These are phyloP conservation scores for Leucocoprinus gongylophorus DNA, from an alignment of 1,284 basidiomycete genomes.

Conservation along the genomic window DNA sequence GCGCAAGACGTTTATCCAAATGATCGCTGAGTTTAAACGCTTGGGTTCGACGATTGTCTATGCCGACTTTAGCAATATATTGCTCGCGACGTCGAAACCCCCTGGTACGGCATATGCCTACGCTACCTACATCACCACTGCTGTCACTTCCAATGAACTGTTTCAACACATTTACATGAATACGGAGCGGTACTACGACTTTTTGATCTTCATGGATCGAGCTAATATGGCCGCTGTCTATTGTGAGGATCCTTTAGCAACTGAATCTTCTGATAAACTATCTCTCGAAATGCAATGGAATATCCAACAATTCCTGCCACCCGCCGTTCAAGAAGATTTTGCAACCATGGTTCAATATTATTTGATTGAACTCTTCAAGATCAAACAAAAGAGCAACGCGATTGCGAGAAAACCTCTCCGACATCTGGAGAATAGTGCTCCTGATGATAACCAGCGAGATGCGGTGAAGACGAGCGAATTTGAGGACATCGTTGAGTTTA, in stretches of 20 bases:
- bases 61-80: slow-evolving; percentile 89
- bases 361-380: slow-evolving; percentile 80
- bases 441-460: slow-evolving; percentile 62
- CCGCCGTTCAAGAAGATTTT: slow-evolving; percentile 78
- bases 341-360: slow-evolving; percentile 71
- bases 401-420: slow-evolving; percentile 67
- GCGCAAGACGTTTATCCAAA: slow-evolving; percentile 96
- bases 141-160: slow-evolving; percentile 90
- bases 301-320: slow-evolving; percentile 86
- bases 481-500: slow-evolving; percentile 65
- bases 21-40: slow-evolving; percentile 94
- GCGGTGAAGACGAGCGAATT: slow-evolving; percentile 64
- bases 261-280: slow-evolving; percentile 60
- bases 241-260: slow-evolving; percentile 67
- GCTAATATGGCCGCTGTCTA: slow-evolving; percentile 92
- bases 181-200: slow-evolving; percentile 91
- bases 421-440: slow-evolving; percentile 58
- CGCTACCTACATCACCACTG: slow-evolving; percentile 89
- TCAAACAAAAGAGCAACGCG: slow-evolving; percentile 61
- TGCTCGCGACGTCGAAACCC: slow-evolving; percentile 93
- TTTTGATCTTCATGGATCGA: slow-evolving; percentile 92
- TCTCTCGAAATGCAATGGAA: slow-evolving; percentile 93
- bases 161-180: slow-evolving; percentile 92
- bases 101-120: slow-evolving; percentile 95
- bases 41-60: slow-evolving; percentile 92